These are phyloP conservation scores for Phanerochaete carnosa DNA, from an alignment of 768 basidiomycete species.

Conservation along the genomic window DNA sequence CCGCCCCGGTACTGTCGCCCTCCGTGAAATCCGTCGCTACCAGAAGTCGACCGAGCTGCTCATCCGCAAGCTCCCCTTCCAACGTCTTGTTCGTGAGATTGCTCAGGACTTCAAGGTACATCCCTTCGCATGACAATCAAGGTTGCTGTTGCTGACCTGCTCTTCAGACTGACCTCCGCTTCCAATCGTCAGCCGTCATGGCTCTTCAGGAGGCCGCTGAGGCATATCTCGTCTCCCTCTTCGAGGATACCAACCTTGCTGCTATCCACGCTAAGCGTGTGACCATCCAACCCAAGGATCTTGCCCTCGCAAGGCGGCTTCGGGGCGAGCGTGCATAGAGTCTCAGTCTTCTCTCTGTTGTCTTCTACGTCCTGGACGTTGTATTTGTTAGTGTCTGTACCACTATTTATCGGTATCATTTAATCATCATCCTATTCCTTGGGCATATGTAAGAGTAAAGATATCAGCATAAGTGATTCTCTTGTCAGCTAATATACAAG, in stretches of 20 bases:
- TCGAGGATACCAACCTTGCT: slow-evolving; percentile 49
- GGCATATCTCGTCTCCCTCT: slow-evolving; percentile 38
- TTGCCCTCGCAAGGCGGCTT: slow-evolving; percentile 47
- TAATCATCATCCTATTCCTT: background rate
- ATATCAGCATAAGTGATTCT: background rate
- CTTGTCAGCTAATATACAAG: background rate
- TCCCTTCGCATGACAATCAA: slow-evolving; percentile 9
- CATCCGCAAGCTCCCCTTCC: slow-evolving; percentile 57
- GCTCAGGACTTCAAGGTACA: slow-evolving; percentile 64
- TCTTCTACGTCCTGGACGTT: background rate
- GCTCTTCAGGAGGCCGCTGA: slow-evolving; percentile 62
- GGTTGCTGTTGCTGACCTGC: background rate
- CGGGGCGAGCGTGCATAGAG: slow-evolving; percentile 40
- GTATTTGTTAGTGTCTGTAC: slow-evolving; percentile 2
- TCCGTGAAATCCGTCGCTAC: slow-evolving; percentile 38
- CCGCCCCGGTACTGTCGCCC: slow-evolving; percentile 35
- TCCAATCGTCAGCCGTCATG: slow-evolving; percentile 63
- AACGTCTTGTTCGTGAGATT: slow-evolving; percentile 61
- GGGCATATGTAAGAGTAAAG: background rate
- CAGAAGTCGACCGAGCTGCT: slow-evolving; percentile 39
- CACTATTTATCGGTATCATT: slow-evolving; percentile 1
- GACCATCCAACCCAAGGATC: slow-evolving; percentile 54
- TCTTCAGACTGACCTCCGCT: slow-evolving; percentile 52
- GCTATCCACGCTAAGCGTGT: slow-evolving; percentile 53
- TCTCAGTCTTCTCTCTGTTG: background rate